A percentile compares a stretch with the other conserved stretches of the same genome.
phyloP scores from a whole-genome alignment of 78 protist genomes.

The Emiliania huxleyi region DNA sequence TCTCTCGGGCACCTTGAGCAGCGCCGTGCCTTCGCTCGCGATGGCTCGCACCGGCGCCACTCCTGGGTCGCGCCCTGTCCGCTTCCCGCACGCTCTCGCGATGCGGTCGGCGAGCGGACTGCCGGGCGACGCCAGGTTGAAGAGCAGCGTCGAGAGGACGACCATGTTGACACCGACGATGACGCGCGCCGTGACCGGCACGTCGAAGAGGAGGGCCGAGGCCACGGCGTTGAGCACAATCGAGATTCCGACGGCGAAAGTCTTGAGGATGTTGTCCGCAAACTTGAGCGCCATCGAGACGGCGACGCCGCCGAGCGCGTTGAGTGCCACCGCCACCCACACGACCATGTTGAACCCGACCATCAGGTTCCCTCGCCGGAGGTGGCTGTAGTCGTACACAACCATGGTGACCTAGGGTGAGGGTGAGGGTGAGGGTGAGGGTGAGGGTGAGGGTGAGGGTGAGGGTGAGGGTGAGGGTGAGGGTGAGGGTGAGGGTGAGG shows the following conservation, averaged over 20 bases:
- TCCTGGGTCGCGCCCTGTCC: no score
- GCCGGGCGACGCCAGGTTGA: background rate
- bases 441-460: no score
- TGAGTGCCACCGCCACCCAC: background rate
- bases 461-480: no score
- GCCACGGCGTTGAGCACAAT: background rate
- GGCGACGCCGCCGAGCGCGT: background rate
- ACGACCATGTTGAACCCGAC: background rate
- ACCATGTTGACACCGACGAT: background rate
- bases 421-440: no score
- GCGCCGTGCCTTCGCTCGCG: no score
- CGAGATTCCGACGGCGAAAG: background rate
- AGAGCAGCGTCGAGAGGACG: background rate
- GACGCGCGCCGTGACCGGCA: background rate
- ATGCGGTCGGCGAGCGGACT: no score
- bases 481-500: no score
- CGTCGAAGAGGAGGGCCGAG: background rate
- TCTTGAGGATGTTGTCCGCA: constrained; percentile 16
- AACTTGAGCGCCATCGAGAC: constrained; percentile 21
- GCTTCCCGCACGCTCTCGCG: no score
- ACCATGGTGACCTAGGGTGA: background rate
- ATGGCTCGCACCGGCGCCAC: no score
- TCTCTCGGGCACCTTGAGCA: no score
- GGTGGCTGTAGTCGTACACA: background rate
- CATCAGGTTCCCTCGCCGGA: background rate